Conservation (phyloP, 2,329 filamentous ascomycete genomes). For the Botrytis fabae region DNA sequence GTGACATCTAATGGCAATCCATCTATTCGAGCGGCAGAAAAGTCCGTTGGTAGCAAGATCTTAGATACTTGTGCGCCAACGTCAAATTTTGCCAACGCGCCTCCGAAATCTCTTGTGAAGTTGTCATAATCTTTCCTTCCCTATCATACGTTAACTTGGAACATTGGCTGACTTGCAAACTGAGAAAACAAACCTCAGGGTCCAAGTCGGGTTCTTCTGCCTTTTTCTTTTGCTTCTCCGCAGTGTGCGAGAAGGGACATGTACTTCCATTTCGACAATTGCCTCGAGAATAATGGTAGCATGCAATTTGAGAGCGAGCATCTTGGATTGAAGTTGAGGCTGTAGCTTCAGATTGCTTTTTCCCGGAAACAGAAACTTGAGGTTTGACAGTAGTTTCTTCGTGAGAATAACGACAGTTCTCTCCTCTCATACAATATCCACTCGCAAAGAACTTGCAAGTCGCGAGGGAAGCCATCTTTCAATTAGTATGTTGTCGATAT, state of each 20-base stretch:
- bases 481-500: neutral
- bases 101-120: conserved; percentile 33
- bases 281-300: conserved; percentile 29
- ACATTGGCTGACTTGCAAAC: neutral
- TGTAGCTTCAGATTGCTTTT: neutral
- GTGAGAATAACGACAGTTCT: conserved; percentile 2
- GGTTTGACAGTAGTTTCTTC: neutral
- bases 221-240: conserved; percentile 21
- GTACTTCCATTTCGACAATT: conserved; percentile 27
- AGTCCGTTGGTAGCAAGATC: conserved; percentile 35
- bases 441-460: conserved; percentile 1
- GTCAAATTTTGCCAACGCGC: conserved; percentile 32
- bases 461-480: neutral
- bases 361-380: neutral
- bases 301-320: conserved; percentile 16
- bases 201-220: conserved; percentile 21
- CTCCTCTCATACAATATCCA: conserved; percentile 1
- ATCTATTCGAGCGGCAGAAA: conserved; percentile 33
- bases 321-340: neutral
- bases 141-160: conserved; percentile 18
- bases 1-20: conserved; percentile 29
- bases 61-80: conserved; percentile 33
- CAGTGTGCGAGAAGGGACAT: conserved; percentile 20
- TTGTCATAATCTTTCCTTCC: conserved; percentile 28
- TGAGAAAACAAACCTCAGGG: neutral